A percentile compares a stretch with the other conserved stretches of the same genome.
Evolutionary conservation across 1,139 yeast genomes (phyloP).

Genomic region (Blastobotrys aristatus): DNA sequence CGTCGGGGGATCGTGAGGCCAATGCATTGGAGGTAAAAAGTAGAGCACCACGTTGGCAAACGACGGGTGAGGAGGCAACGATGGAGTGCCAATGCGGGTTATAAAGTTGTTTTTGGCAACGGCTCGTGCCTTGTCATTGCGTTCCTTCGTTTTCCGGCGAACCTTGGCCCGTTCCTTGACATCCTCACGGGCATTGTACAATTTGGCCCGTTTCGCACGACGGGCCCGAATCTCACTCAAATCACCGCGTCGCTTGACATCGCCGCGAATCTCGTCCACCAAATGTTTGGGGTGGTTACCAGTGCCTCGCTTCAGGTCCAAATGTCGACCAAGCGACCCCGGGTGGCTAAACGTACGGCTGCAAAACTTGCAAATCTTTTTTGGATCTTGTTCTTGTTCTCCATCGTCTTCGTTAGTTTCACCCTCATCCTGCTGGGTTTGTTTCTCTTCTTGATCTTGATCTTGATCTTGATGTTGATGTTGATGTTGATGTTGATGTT

Average conservation of each 20-base stretch:
- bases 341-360: conserved; percentile 46
- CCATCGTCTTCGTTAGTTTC: not conserved
- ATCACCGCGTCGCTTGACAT: conserved; percentile 48
- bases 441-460: not conserved
- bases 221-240: conserved; percentile 39
- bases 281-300: conserved; percentile 42
- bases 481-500: not conserved
- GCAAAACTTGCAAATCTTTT: conserved; percentile 44
- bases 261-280: conserved; percentile 40
- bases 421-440: conserved; percentile 4
- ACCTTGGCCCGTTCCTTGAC: conserved; percentile 40
- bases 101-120: conserved; percentile 36
- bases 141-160: conserved; percentile 39
- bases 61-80: conserved; percentile 41
- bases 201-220: conserved; percentile 38
- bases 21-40: conserved; percentile 41
- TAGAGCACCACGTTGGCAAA: conserved; percentile 45
- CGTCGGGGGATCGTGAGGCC: conserved; percentile 51
- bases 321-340: conserved; percentile 49
- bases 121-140: conserved; percentile 35
- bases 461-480: not conserved
- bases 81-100: conserved; percentile 37
- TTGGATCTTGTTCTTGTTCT: conserved; percentile 28
- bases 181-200: conserved; percentile 43
- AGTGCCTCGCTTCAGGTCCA: conserved; percentile 46